Conservation (phyloP, 805 yeast genomes). For the Wickerhamiella dianesei region DNA sequence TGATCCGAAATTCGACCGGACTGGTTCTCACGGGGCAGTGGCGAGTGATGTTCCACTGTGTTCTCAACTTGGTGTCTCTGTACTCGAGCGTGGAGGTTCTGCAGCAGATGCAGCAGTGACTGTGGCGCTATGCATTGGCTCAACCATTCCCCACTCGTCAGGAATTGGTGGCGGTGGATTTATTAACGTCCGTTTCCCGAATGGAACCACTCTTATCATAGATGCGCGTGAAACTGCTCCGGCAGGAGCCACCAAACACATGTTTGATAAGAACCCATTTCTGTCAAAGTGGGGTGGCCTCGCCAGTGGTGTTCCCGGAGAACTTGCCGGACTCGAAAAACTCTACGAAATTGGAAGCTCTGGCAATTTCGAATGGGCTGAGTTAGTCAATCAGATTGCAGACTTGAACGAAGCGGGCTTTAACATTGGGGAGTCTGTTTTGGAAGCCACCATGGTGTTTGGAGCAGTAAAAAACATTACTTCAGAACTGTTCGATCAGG, state of each 20-base stretch:
- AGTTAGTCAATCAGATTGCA: conserved; percentile 63
- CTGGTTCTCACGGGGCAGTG: conserved; percentile 42
- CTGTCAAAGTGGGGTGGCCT: conserved; percentile 66
- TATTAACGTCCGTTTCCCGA: conserved; percentile 36
- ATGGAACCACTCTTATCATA: conserved; percentile 42
- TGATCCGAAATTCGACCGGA: conserved; percentile 10
- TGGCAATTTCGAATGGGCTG: conserved; percentile 57
- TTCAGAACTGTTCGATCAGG: conserved; percentile 9
- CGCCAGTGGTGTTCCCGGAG: conserved; percentile 89
- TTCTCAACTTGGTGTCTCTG: conserved; percentile 46
- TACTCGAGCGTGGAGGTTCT: conserved; percentile 44
- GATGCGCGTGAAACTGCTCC: conserved; percentile 93
- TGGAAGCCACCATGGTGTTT: conserved; percentile 27
- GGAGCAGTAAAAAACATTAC: conserved; percentile 23
- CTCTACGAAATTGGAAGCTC: conserved; percentile 51
- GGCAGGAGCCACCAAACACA: conserved; percentile 39
- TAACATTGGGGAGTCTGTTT: conserved; percentile 35
- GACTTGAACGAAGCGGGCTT: conserved; percentile 55
- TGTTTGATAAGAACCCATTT: conserved; percentile 39
- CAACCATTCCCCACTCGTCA: conserved; percentile 65
- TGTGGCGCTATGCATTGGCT: conserved; percentile 77
- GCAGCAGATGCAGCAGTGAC: conserved; percentile 94
- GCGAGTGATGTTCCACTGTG: conserved; percentile 53
- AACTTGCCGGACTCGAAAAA: conserved; percentile 64
- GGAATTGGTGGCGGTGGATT: conserved; percentile 93